Percentiles rank a stretch among this genome's conserved stretches.
Evolutionary conservation across 225 moss, liverwort and hornwort genomes (phyloP).

Genomic region (Marchantia polymorpha): DNA sequence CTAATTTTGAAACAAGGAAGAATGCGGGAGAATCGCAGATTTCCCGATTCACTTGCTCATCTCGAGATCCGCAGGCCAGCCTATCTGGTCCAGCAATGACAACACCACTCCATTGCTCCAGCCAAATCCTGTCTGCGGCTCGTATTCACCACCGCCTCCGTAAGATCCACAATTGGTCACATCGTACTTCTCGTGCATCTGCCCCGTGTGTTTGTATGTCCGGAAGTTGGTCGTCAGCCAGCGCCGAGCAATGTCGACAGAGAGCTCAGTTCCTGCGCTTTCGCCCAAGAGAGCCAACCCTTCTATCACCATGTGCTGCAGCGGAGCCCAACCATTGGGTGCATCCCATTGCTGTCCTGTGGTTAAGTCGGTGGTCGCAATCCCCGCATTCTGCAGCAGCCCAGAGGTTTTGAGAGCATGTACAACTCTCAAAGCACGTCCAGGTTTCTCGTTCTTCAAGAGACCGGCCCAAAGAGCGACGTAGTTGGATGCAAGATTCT

Average conservation of each 20-base stretch:
- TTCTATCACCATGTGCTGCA: slow-evolving; percentile 74
- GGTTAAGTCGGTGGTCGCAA: slow-evolving; percentile 49
- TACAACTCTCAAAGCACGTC: slow-evolving; percentile 41
- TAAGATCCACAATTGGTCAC: slow-evolving; percentile 46
- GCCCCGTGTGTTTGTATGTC: slow-evolving; percentile 45
- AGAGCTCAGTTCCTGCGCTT: slow-evolving; percentile 39
- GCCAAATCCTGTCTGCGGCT: slow-evolving; percentile 41
- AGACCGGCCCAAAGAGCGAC: slow-evolving; percentile 62
- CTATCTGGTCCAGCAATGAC: slow-evolving; percentile 17
- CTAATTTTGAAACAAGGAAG: neutral
- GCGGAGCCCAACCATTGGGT: slow-evolving; percentile 71
- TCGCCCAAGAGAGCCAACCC: slow-evolving; percentile 42
- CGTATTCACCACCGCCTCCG: slow-evolving; percentile 47
- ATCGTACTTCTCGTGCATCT: slow-evolving; percentile 70
- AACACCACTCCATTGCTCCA: slow-evolving; percentile 30
- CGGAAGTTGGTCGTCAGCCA: slow-evolving; percentile 58
- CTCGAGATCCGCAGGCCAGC: slow-evolving; percentile 15
- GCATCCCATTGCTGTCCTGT: slow-evolving; percentile 77
- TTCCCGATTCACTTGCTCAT: slow-evolving; percentile 6
- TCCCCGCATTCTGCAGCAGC: slow-evolving; percentile 54
- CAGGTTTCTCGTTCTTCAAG: slow-evolving; percentile 8
- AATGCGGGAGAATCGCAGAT: neutral
- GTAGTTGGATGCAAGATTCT: slow-evolving; percentile 57
- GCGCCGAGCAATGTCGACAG: slow-evolving; percentile 37
- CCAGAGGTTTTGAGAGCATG: slow-evolving; percentile 49